These are phyloP conservation scores for Graphium sp. DNA, from an alignment of 2,329 filamentous ascomycete genomes.

Conservation along the genomic window DNA sequence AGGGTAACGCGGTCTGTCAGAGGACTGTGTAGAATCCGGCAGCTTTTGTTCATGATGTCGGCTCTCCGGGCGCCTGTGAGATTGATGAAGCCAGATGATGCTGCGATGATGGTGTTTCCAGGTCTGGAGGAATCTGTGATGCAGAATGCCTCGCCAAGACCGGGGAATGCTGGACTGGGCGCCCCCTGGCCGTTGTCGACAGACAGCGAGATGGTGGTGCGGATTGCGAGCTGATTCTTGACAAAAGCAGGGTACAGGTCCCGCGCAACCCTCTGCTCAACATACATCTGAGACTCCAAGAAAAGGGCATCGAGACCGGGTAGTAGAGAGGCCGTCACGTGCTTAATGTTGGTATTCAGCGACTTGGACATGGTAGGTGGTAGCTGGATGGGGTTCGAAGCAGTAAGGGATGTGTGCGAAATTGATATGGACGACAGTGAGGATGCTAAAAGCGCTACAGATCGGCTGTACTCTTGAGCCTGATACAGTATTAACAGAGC, in stretches of 20 bases:
- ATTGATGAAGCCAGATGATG: constrained; percentile 32
- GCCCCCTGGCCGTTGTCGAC: constrained; percentile 14
- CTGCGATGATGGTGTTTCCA: constrained; percentile 31
- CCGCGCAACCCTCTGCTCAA: constrained; percentile 23
- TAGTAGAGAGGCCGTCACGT: constrained; percentile 22
- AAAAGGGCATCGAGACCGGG: constrained; percentile 28
- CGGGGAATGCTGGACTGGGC: no score
- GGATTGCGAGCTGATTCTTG: constrained; percentile 28
- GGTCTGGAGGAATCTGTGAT: constrained; percentile 31
- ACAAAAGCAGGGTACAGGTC: constrained; percentile 36
- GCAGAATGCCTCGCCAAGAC: constrained; percentile 41
- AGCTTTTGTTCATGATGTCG: constrained; percentile 30
- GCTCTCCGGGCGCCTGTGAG: constrained; percentile 28
- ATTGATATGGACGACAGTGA: constrained; percentile 20
- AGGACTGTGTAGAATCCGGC: constrained; percentile 29
- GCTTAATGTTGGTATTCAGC: constrained; percentile 27
- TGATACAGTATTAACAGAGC: constrained; percentile 2
- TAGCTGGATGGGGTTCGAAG: constrained; percentile 21
- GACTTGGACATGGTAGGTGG: constrained; percentile 19
- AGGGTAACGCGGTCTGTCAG: constrained; percentile 24
- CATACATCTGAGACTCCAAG: constrained; percentile 20
- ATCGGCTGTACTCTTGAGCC: constrained; percentile 25
- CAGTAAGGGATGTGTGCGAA: constrained; percentile 24
- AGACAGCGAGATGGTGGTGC: constrained; percentile 25
- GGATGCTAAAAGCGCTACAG: constrained; percentile 24